Base-by-base conservation (phyloP, 352 stramenopile genomes). In the Globisporangium irregulare region DNA sequence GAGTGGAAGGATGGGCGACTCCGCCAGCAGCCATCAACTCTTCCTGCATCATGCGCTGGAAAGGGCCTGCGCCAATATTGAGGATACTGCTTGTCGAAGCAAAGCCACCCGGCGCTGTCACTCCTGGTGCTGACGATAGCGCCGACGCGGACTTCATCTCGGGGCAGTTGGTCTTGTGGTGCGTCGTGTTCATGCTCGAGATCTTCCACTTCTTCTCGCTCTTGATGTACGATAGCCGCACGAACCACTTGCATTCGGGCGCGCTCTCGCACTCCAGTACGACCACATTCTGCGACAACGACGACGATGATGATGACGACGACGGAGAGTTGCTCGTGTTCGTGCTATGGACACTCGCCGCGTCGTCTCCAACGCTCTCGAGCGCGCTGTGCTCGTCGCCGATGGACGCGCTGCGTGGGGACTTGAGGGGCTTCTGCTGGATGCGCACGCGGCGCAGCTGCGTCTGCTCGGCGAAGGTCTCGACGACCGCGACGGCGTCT, bases 231-330 rank as follows among this genome's bases (percentile, higher is more conserved):
- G 73, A 75, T 54, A 92, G 67, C 4, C 79, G 78, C 73, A 92
- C 84, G 58, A 90, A 92, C 84, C 84, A 92, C 68, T 89, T 92
- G 77, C 84, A 92, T 59, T 73, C 67, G 8, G 84, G 84, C 36
- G 84, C 80, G 64, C 81, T 80, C 62, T 82, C 79, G 63, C 84
- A 92, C 71, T 90, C 84, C 43, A 92, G 38, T 32, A 89, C 70
- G 12, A 89, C 75, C 20, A 74, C 71, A 70, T 91, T 85, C 24
- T 59, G 59, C 34, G 69, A 32, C 29, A 32, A 32, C 29, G 29
- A 74, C 41, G 58, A 20, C 7, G 73, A 69, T 12, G 56, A 69
- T 12, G 56, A 48, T 3, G 32, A 15, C 27, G 69, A 36, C 6
- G 51, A 25, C 1, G 51, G 24, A 15, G 53, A 63, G 20, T 34